Evolutionary conservation across 2,329 filamentous ascomycete species (phyloP), one percentile per base, ranked within the genome.

Genomic region (Fusarium pilosicola): DNA sequence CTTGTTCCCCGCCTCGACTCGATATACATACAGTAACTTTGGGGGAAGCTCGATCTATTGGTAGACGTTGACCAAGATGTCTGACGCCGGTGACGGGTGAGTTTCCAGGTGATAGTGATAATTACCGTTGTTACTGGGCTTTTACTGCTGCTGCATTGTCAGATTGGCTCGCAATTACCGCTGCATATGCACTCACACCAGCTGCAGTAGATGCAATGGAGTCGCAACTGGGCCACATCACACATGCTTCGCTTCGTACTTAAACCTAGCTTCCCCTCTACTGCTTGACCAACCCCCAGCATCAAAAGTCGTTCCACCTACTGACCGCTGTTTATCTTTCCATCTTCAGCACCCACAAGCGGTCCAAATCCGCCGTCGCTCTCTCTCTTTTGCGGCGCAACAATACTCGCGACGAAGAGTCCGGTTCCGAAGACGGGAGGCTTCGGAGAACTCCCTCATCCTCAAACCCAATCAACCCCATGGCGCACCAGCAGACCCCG

Each of bases 311-410:
- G 76, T 71, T 76, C 76, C 76, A 78, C 72, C 74, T 67, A 74
- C 76, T 79, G 77, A 79, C 76, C 76, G 76, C 75, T 75, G 70
- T 76, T 78, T 76, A 76, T 76, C 52, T 70, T 59, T 54, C 52
- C 52, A 67, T 74, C 67, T 73, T 42, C 62, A 78, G 75, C 73
- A 73, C 61, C 68, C 88, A 89, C 77, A 88, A 86, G 81, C 87
- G 86, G 70, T 88, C 88, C 64, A 90, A 87, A 79, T 89, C 85
- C 58, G 76, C 86, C 45, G 84, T 84, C 57, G 84, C 87, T 52
- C 80, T 90, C 74, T 84, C 88, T 79, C 79, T 91, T 78, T 81
- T 91, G 79, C 84, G 88, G 70, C 85, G 87, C 72, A 87, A 84
- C 76, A 86, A 88, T 61, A 82, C 81, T 71, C 83, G 84, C 71